A percentile compares a stretch with the other conserved stretches of the same genome.
Evolutionary conservation across 2,329 filamentous ascomycete genomes (phyloP).

Genomic region (Penicillium janthinellum): DNA sequence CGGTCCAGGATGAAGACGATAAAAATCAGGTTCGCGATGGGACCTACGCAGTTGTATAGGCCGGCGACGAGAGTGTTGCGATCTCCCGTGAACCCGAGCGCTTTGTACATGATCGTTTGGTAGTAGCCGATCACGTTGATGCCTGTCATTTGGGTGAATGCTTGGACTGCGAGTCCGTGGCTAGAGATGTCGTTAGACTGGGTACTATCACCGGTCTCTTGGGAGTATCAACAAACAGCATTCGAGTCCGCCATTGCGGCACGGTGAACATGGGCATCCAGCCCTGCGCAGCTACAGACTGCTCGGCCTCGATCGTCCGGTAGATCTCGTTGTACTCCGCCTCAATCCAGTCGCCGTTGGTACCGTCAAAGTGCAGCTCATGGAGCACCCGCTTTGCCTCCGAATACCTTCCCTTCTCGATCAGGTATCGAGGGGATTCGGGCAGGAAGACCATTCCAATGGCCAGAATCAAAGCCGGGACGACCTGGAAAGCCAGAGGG

Average conservation of each 20-base stretch:
- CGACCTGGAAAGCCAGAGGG: conserved; percentile 38
- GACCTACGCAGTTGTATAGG: conserved; percentile 63
- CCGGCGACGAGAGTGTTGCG: conserved; percentile 58
- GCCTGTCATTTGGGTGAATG: conserved; percentile 61
- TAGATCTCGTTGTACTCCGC: conserved; percentile 31
- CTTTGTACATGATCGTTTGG: conserved; percentile 44
- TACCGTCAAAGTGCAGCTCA: conserved; percentile 58
- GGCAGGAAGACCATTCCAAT: conserved; percentile 38
- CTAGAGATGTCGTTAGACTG: conserved; percentile 17
- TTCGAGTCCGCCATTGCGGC: conserved; percentile 59
- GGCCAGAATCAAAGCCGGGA: conserved; percentile 44
- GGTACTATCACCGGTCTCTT: not conserved
- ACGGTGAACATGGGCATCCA: conserved; percentile 45
- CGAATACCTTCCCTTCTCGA: conserved; percentile 49
- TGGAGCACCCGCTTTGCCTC: conserved; percentile 53
- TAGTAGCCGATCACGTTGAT: conserved; percentile 48
- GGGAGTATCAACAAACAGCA: conserved; percentile 44
- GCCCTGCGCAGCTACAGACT: conserved; percentile 52
- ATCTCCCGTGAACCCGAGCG: conserved; percentile 58
- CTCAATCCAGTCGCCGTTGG: conserved; percentile 60
- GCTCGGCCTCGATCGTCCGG: conserved; percentile 61
- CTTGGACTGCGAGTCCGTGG: conserved; percentile 63
- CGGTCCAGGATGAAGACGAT: conserved; percentile 60
- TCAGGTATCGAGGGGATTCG: conserved; percentile 39
- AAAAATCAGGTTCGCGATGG: conserved; percentile 46